Conservation (phyloP, 139 green algal species). For the Chlamydomonas sphaeroides region DNA sequence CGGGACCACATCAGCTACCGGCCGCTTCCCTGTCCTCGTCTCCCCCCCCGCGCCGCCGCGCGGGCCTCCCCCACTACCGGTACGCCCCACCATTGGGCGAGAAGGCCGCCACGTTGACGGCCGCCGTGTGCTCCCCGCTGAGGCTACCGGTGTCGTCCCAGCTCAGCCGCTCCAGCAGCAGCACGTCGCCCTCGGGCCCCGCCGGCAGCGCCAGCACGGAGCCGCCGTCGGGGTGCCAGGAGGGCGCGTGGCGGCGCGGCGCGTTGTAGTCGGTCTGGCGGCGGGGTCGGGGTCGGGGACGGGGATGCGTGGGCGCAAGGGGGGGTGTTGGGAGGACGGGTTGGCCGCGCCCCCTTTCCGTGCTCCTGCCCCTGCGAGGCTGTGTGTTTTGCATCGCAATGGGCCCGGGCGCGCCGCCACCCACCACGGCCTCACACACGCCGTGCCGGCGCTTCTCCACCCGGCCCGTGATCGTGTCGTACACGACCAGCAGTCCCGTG, state of each 20-base stretch:
- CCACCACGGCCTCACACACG: conserved; percentile 38
- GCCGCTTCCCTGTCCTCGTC: no score
- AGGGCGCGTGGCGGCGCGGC: conserved; percentile 30
- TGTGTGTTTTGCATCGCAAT: no score
- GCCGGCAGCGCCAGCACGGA: conserved; percentile 68
- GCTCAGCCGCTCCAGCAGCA: conserved; percentile 74
- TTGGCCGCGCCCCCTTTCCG: neutral
- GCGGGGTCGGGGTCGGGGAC: no score
- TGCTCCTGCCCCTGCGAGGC: no score
- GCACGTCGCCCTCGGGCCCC: conserved; percentile 57
- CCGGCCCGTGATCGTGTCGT: conserved; percentile 53
- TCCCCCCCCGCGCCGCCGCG: no score
- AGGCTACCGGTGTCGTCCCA: conserved; percentile 57
- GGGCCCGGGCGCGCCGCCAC: no score
- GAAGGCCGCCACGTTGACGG: conserved; percentile 70
- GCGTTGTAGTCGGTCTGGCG: conserved; percentile 50
- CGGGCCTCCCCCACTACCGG: no score
- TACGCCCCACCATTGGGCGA: conserved; percentile 81
- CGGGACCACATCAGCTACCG: no score
- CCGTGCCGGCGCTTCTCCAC: conserved; percentile 27
- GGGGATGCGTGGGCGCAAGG: neutral
- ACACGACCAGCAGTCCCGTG: conserved; percentile 76
- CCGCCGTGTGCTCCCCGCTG: conserved; percentile 55
- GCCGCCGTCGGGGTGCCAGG: conserved; percentile 81
- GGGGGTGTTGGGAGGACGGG: no score